Conservation (phyloP, 2,329 filamentous ascomycete genomes). For the Aspergillus niger region DNA sequence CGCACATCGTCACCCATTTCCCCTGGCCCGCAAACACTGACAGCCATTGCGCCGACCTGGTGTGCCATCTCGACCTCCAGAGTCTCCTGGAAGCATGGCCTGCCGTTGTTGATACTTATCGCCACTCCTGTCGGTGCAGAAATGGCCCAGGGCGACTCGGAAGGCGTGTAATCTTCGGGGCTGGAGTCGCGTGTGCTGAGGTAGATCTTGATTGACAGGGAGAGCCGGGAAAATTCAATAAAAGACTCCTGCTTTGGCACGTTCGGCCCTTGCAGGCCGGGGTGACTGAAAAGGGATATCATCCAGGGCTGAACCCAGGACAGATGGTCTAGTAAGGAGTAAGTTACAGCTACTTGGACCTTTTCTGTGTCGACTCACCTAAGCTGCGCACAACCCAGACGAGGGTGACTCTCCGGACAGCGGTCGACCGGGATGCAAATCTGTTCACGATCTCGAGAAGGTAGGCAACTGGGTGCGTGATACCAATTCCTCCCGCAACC, state of each 20-base stretch:
- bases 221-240: constrained; percentile 28
- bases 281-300: constrained; percentile 32
- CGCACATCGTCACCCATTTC: constrained; percentile 41
- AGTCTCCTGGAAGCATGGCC: constrained; percentile 29
- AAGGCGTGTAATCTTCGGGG: constrained; percentile 28
- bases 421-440: constrained; percentile 26
- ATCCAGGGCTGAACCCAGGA: constrained; percentile 41
- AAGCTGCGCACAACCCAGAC: constrained; percentile 38
- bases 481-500: constrained; percentile 41
- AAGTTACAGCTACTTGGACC: background rate
- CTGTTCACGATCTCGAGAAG: constrained; percentile 33
- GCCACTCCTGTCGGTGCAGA: constrained; percentile 28
- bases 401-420: constrained; percentile 32
- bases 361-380: constrained; percentile 21
- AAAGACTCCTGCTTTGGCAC: constrained; percentile 27
- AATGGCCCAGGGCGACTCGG: constrained; percentile 30
- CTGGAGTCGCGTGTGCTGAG: constrained; percentile 28
- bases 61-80: constrained; percentile 29
- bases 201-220: constrained; percentile 33
- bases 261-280: constrained; percentile 24
- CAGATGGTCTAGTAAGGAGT: constrained; percentile 30
- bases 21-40: constrained; percentile 43
- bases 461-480: constrained; percentile 40
- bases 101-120: constrained; percentile 28
- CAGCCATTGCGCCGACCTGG: constrained; percentile 39